Conservation (phyloP, 495 filamentous ascomycete genomes). For the Daldinia bambusicola region DNA sequence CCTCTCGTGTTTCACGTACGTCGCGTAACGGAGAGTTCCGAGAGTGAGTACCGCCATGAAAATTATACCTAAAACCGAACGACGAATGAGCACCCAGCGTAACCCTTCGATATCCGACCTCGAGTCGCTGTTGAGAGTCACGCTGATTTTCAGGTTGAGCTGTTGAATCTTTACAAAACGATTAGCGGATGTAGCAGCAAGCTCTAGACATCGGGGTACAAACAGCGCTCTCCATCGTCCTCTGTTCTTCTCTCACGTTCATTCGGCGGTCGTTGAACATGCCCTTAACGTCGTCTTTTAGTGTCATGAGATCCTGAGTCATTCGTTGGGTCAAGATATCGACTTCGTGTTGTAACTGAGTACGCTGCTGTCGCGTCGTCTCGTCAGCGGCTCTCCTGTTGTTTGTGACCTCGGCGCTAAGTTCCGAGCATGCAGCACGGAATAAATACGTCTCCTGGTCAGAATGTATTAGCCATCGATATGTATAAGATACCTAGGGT, state of each 20-base stretch:
- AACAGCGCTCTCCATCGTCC: constrained; percentile 78
- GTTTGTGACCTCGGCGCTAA: constrained; percentile 80
- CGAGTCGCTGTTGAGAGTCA: constrained; percentile 82
- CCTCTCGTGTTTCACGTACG: constrained; percentile 56
- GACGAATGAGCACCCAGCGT: constrained; percentile 87
- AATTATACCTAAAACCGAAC: constrained; percentile 83
- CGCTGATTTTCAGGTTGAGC: constrained; percentile 92
- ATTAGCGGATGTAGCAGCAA: constrained; percentile 34
- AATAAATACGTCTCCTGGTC: constrained; percentile 86
- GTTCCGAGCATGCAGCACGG: constrained; percentile 90
- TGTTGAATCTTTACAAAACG: constrained; percentile 75
- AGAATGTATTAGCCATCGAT: constrained; percentile 4
- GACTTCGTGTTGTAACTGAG: constrained; percentile 89
- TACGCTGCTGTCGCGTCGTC: constrained; percentile 80
- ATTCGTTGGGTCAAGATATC: constrained; percentile 87
- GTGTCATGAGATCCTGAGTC: constrained; percentile 76
- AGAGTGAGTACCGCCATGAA: constrained; percentile 63
- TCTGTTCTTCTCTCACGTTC: constrained; percentile 85
- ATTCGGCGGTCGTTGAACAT: constrained; percentile 98
- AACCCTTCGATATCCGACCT: constrained; percentile 92
- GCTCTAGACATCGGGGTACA: constrained; percentile 34
- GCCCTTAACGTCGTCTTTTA: constrained; percentile 92
- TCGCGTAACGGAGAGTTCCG: constrained; percentile 60
- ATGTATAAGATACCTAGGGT: neutral
- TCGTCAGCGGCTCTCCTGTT: constrained; percentile 68